Evolutionary conservation across 2,329 filamentous ascomycete genomes (phyloP), one percentile per base, ranked within the genome.

Genomic region (Penicillium brevicompactum): DNA sequence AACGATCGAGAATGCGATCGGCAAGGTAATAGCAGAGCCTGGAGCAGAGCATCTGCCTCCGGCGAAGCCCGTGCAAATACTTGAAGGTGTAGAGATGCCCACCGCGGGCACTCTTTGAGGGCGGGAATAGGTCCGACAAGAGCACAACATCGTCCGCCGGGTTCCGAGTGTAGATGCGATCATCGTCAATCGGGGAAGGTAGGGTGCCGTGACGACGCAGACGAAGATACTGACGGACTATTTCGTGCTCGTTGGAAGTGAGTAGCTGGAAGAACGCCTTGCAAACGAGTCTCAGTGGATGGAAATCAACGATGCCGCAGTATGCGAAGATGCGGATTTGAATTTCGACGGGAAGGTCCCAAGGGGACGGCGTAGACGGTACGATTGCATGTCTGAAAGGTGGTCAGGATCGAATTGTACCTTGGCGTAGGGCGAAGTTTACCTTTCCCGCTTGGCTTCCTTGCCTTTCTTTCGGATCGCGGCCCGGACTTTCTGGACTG

Each of bases 81-180:
- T 70, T 67, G 49, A 76, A 77, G 2, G 74, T 74, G 55, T 75
- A 77, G 41, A 73, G 62, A 51, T 75, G 68, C 10, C 70, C 72
- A 18, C 71, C 70, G 40, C 69, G 67, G 10, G 69, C 69, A 40
- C 70, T 71, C 38, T 68, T 70, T 5, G 68, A 60, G 0, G 75
- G 75, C 5, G 72, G 74, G 46, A 77, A 77, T 7, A 77, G 63
- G 57, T 77, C 75, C 10, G 75, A 77, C 14, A 77, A 63, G 22
- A 77, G 68, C 37, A 77, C 70, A 34, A 76, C 74, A 63, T 77
- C 74, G 54, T 77, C 75, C 57, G 74, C 68, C 4, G 75, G 74
- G 38, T 72, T 73, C 43, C 74, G 67, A 32, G 74, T 76, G 61
- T 77, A 75, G 21, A 59, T 69, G 46, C 65, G 67, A 34, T 71